phyloP scores from a whole-genome alignment of 306 rosid genomes.

The Lathyrus aphaca region DNA sequence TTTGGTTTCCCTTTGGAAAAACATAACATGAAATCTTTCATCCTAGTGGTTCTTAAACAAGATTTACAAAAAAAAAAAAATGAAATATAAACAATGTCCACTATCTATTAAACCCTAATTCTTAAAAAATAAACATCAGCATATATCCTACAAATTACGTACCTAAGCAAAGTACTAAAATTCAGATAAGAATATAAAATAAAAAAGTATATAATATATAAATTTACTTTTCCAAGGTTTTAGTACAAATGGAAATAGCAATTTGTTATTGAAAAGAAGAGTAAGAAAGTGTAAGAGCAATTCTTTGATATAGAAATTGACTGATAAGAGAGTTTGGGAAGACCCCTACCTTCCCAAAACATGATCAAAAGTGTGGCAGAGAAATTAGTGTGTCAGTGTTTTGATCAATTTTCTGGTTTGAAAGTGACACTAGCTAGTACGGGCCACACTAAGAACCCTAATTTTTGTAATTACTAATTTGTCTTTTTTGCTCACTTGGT shows the following conservation, averaged over 20 bases:
- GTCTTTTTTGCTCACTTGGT: constrained; percentile 43
- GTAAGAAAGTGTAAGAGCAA: constrained; percentile 12
- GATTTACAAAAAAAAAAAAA: neutral
- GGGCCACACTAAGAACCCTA: constrained; percentile 40
- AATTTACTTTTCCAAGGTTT: constrained; percentile 33
- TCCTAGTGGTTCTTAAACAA: neutral
- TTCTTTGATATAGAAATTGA: constrained; percentile 37
- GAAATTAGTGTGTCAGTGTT: constrained; percentile 45
- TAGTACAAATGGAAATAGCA: constrained; percentile 33
- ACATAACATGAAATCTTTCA: constrained; percentile 23
- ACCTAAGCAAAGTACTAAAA: constrained; percentile 22
- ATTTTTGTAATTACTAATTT: constrained; percentile 46
- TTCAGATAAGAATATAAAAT: constrained; percentile 12
- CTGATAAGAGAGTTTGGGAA: constrained; percentile 35
- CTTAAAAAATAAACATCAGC: neutral
- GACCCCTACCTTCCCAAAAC: constrained; percentile 42
- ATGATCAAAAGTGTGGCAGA: constrained; percentile 32
- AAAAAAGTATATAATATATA: neutral
- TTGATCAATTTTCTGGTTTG: constrained; percentile 42
- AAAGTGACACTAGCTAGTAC: constrained; percentile 43
- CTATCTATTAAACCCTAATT: constrained; percentile 1
- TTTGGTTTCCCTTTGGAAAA: constrained; percentile 24
- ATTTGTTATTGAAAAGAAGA: constrained; percentile 33
- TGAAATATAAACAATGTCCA: neutral
- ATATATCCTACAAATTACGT: neutral